phyloP scores from a whole-genome alignment of 148 eudicot genomes.

The Tetragonia tetragonoides region DNA sequence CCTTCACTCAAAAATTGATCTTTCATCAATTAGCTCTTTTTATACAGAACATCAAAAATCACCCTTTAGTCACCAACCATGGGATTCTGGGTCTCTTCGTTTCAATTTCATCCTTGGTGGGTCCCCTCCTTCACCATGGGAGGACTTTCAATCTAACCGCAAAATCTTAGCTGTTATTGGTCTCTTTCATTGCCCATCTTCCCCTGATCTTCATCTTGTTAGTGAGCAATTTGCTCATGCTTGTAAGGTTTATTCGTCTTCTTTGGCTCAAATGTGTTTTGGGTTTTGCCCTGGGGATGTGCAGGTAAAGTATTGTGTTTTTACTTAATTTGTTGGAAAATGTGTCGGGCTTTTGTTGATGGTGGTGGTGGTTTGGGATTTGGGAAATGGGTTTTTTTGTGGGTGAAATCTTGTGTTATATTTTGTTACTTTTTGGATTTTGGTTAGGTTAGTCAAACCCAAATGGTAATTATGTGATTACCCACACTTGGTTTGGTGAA shows the following conservation, averaged over 20 bases:
- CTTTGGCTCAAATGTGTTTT: conserved; percentile 75
- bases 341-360: no score
- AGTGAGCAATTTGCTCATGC: conserved; percentile 44
- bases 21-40: conserved; percentile 76
- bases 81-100: conserved; percentile 74
- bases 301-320: conserved; percentile 42
- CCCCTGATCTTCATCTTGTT: conserved; percentile 64
- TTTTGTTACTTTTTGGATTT: neutral
- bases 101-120: conserved; percentile 86
- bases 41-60: conserved; percentile 93
- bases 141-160: conserved; percentile 86
- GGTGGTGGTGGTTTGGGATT: neutral
- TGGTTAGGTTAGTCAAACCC: neutral
- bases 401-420: neutral
- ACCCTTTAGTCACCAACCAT: conserved; percentile 80
- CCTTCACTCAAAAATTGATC: conserved; percentile 61
- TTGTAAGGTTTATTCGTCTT: conserved; percentile 56
- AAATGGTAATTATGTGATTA: neutral
- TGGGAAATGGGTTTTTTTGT: neutral
- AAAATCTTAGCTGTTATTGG: conserved; percentile 80
- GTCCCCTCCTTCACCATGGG: conserved; percentile 89
- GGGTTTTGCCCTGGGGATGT: conserved; percentile 84
- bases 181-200: conserved; percentile 80
- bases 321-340: neutral
- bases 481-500: neutral